Base-by-base conservation (phyloP, 2,329 filamentous ascomycete genomes). In the Colletotrichum sp. region DNA sequence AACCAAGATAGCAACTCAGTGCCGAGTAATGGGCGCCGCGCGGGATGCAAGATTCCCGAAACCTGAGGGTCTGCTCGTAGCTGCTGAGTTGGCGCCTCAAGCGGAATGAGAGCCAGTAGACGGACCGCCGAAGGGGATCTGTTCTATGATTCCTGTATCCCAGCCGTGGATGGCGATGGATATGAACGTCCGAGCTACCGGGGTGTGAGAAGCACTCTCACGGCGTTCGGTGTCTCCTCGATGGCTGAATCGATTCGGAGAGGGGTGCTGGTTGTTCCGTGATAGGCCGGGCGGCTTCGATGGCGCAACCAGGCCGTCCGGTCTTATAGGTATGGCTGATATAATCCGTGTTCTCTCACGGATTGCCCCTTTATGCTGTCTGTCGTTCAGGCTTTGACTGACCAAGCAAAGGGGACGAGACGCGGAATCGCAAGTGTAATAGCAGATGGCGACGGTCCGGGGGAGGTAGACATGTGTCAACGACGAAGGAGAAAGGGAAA, bases 271-370 rank as follows among this genome's bases (percentile, higher is more conserved):
- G 32, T 25, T 30, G 52, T 67, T 75, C 74, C 71, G 75, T 67
- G 63, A 71, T 71, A 77, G 66, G 71, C 32, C 66, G 61, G 61
- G 22, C 62, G 44, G 25, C 25, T 62, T 36, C 25, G 71, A 67
- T 71, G 55, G 72, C 67, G 36, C 70, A 22, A 61, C 73, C 22
- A 74, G 64, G 64, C 25, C 73, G 64, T 67, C 67, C 67, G 71
- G 71, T 71, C 61, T 67, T 77, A 67, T 62, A 75, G 30, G 25
- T 66, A 62, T 75, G 66, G 52, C 72, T 62, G 72, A 67, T 71
- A 71, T 67, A 67, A 25, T 27, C 59, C 65, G 34, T 66, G 13
- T 44, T 30, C 57, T 63, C 52, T 52, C 66, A 67, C 66, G 52
- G 67, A 75, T 34, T 49, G 36, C 30, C 66, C 65, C 44, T 74